These are phyloP conservation scores for Aspergillus cejpii DNA, from an alignment of 2,329 filamentous ascomycete species.

Conservation along the genomic window DNA sequence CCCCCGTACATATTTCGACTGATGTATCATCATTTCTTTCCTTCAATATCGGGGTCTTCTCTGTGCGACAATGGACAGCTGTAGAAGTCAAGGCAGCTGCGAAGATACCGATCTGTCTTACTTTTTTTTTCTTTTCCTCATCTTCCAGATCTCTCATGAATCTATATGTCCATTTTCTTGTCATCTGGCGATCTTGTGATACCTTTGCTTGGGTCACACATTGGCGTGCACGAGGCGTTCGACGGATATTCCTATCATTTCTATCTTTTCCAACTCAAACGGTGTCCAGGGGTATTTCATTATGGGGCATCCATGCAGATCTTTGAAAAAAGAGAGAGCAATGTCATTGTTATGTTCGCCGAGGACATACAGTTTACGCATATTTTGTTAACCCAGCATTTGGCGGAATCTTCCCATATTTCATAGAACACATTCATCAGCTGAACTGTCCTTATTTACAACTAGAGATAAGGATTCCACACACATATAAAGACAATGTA, in stretches of 20 bases:
- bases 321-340: not conserved
- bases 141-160: constrained; percentile 7
- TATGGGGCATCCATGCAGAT: not conserved
- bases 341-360: no score
- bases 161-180: constrained; percentile 12
- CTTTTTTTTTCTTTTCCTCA: constrained; percentile 7
- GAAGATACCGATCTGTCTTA: not conserved
- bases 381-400: no score
- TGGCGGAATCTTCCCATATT: no score
- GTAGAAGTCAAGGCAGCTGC: not conserved
- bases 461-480: no score
- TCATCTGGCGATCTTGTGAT: constrained; percentile 17
- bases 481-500: no score
- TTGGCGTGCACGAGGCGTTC: constrained; percentile 21
- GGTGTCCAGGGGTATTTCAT: not conserved
- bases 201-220: constrained; percentile 22
- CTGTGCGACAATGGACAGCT: constrained; percentile 7
- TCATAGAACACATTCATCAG: no score
- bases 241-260: constrained; percentile 2
- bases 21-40: constrained; percentile 28
- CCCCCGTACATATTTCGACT: constrained; percentile 20
- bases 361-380: not conserved
- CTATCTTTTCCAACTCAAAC: not conserved
- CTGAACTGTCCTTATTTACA: no score
- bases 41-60: constrained; percentile 13